These are phyloP conservation scores for Paramecium primaurelia DNA, from an alignment of 73 alveolate genomes.

Conservation along the genomic window DNA sequence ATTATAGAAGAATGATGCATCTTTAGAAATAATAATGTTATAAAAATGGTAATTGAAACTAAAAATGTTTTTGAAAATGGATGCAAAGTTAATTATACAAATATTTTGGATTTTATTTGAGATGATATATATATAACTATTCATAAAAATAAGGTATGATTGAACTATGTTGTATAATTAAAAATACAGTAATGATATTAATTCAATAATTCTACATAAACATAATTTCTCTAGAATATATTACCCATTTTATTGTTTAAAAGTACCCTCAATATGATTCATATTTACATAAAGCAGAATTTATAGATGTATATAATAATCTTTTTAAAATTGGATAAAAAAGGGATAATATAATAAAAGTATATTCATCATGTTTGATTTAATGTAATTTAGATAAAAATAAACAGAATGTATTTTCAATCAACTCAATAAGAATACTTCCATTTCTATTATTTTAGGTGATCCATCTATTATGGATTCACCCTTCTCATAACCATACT, in stretches of 20 bases:
- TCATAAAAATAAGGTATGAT: background rate
- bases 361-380: background rate
- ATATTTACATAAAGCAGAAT: constrained; percentile 10
- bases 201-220: background rate
- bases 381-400: background rate
- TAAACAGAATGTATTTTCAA: background rate
- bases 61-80: constrained; percentile 16
- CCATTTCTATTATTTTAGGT: background rate
- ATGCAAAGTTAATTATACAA: background rate
- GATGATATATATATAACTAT: background rate
- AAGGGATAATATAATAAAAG: background rate
- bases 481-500: background rate
- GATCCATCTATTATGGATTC: background rate
- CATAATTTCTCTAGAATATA: background rate
- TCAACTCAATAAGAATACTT: background rate
- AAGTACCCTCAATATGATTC: background rate
- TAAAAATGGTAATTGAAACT: background rate
- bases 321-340: background rate
- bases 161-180: background rate
- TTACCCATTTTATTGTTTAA: background rate
- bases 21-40: background rate
- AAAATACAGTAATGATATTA: background rate
- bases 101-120: constrained; percentile 6
- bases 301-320: background rate
- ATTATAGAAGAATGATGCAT: constrained; percentile 20